phyloP scores from a whole-genome alignment of 371 early-diverging fungal species.

The Mortierella sp. region DNA sequence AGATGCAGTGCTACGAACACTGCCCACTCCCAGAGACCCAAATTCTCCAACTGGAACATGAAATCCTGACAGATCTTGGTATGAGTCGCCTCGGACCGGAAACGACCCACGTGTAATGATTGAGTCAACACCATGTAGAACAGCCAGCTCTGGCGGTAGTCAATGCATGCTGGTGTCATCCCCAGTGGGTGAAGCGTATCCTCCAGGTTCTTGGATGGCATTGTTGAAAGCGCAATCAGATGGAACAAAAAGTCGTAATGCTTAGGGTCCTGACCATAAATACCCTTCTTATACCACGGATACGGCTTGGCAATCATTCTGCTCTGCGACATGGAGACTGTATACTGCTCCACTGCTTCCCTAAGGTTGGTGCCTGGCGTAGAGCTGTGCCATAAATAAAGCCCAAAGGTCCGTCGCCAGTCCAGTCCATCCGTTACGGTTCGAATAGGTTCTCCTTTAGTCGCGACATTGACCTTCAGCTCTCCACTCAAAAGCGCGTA shows the following conservation, averaged over 20 bases:
- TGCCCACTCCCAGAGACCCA: slow-evolving; percentile 82
- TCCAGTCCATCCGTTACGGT: slow-evolving; percentile 59
- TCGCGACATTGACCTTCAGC: slow-evolving; percentile 31
- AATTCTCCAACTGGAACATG: slow-evolving; percentile 66
- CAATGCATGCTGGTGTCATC: slow-evolving; percentile 59
- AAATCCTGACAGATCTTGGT: slow-evolving; percentile 60
- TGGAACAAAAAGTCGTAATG: slow-evolving; percentile 70
- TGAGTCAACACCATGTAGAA: slow-evolving; percentile 65
- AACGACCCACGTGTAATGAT: slow-evolving; percentile 59
- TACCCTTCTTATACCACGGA: slow-evolving; percentile 52
- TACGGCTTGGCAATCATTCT: slow-evolving; percentile 54
- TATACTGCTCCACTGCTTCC: slow-evolving; percentile 62
- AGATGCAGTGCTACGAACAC: slow-evolving; percentile 59
- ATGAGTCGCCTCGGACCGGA: slow-evolving; percentile 49
- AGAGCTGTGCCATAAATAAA: slow-evolving; percentile 76
- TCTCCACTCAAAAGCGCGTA: slow-evolving; percentile 67
- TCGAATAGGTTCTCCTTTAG: slow-evolving; percentile 15
- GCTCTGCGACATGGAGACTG: slow-evolving; percentile 37
- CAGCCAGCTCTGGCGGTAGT: slow-evolving; percentile 69
- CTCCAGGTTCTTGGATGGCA: slow-evolving; percentile 60
- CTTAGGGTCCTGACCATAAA: slow-evolving; percentile 13
- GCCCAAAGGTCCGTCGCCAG: slow-evolving; percentile 77
- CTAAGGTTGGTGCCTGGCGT: slow-evolving; percentile 58
- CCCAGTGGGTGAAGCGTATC: slow-evolving; percentile 62
- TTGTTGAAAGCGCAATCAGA: slow-evolving; percentile 62